Evolutionary conservation across 2,329 filamentous ascomycete species (phyloP), one percentile per base, ranked within the genome.

Genomic region (Aspergillus thermomutatus): DNA sequence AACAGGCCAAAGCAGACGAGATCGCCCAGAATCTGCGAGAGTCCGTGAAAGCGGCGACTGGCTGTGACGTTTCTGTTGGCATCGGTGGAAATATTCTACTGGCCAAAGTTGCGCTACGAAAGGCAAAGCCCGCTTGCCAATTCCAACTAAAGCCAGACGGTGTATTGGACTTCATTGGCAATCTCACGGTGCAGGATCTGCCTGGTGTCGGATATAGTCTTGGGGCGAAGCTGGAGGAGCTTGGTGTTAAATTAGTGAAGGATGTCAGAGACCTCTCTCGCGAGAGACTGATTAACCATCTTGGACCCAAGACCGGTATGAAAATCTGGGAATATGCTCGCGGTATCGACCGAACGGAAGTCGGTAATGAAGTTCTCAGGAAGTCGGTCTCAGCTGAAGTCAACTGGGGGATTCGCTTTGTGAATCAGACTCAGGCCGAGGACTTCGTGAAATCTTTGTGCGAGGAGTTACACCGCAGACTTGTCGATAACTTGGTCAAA

Each of bases 371-470:
- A 67, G 85, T 88, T 0, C 80, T 91, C 17, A 87, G 94, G 53
- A 99, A 97, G 70, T 97, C 93, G 0, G 91, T 99, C 0, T 97
- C 94, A 1, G 93, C 93, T 1, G 94, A 99, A 71, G 91, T 99
- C 60, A 99, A 94, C 66, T 99, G 94, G 94, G 94, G 95, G 2
- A 96, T 99, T 55, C 87, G 94, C 5, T 99, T 99, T 70, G 86
- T 94, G 64, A 95, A 83, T 58, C 91, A 97, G 68, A 82, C 85
- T n/a, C 93, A 99, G 73, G 92, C 92, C 0, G 93, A 97, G 57
- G 91, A 95, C 62, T 99, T 99, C 71, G 83, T 97, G 28, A 79
- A 85, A 59, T 94, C 90, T 62, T 78, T 99, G 0, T 94, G 90
- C 68, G 87, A 87, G 55, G 94, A 99, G 72, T 77, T 99, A 6